Base-by-base conservation (phyloP, 768 basidiomycete species). In the Scleroderma citrinum region DNA sequence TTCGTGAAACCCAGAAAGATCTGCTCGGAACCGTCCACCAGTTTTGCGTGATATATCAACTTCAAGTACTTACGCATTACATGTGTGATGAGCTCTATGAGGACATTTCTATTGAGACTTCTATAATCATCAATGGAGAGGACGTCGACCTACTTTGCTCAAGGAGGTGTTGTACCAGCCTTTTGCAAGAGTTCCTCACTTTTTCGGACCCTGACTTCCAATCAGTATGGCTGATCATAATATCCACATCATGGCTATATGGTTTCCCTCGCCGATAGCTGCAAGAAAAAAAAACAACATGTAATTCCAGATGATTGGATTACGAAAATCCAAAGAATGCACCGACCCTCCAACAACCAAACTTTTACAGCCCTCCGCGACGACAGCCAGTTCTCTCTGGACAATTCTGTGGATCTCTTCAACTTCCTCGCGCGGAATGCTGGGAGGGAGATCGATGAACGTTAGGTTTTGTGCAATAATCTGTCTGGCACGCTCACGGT, bases 191-290 rank as follows among this genome's bases (percentile, higher is more conserved):
- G 3, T 77, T 82, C 50, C 77, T 80, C n/a, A 85, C 74, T 39
- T 76, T 72, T 8, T 63, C 66, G 24, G 59, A 70, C 8, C 75
- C 77, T 5, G 59, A 63, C 37, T 64, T 55, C 45, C 66, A 57
- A 53, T 81, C 75, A 0, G 78, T 71, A 59, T 93, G 88, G 31
- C 83, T 87, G 60, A 95, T 85, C 1, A 96, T 80, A 48, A 97
- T 86, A 59, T 97, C 93, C 26, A 92, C 82, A 60, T 96, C 93
- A 58, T 86, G 89, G 59, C 85, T 89, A 51, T 81, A 68, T 3
- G 69, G 59, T 63, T 95, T 95, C 2, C 93, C 93, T 48, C 93
- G 71, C 24, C 94, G 81, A 67, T 93, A 90, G 5, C 92, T 92
- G 48, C 7, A 19, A 10, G 30, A 30, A 23, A 21, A 19, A 23